Conservation (phyloP, 352 stramenopile species). For the Pythium scleroteichum region DNA sequence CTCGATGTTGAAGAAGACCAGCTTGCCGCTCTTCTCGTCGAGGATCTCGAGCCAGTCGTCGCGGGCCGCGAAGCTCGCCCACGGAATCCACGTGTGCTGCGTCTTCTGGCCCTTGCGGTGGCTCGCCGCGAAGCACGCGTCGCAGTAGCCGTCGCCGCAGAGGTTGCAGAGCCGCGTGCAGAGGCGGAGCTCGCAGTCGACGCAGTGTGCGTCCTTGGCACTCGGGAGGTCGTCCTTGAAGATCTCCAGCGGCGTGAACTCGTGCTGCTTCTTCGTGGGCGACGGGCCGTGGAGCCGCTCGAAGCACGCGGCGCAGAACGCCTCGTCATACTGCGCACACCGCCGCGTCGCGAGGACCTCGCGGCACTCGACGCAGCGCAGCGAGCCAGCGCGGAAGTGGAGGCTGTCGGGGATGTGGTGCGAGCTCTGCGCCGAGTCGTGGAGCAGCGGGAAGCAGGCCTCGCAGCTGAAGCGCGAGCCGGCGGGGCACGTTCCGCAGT, state of each 20-base stretch:
- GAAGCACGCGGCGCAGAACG: conserved; percentile 62
- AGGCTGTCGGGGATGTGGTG: conserved; percentile 44
- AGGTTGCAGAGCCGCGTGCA: conserved; percentile 66
- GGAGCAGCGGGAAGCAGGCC: conserved; percentile 45
- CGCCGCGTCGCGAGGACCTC: conserved; percentile 36
- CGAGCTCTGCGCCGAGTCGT: conserved; percentile 46
- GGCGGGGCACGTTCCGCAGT: conserved; percentile 32
- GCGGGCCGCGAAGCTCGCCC: conserved; percentile 44
- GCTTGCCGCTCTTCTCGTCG: conserved; percentile 43
- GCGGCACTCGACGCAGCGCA: conserved; percentile 59
- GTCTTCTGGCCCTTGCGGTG: conserved; percentile 66
- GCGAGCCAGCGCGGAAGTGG: conserved; percentile 52
- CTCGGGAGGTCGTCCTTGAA: conserved; percentile 52
- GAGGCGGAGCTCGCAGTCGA: conserved; percentile 58
- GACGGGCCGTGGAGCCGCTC: conserved; percentile 32
- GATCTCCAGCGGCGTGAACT: conserved; percentile 45
- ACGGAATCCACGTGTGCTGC: conserved; percentile 65
- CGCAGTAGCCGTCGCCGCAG: conserved; percentile 78
- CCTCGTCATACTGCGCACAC: conserved; percentile 66
- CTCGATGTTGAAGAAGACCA: conserved; percentile 75
- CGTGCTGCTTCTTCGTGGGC: conserved; percentile 39
- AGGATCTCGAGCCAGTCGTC: conserved; percentile 79
- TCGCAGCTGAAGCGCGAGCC: conserved; percentile 33
- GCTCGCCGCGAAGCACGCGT: conserved; percentile 44
- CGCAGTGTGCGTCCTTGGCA: conserved; percentile 63